A percentile compares a stretch with the other conserved stretches of the same genome.
These are phyloP conservation scores for Xanthoconium separans DNA, from an alignment of 1,284 basidiomycete genomes.

Conservation along the genomic window DNA sequence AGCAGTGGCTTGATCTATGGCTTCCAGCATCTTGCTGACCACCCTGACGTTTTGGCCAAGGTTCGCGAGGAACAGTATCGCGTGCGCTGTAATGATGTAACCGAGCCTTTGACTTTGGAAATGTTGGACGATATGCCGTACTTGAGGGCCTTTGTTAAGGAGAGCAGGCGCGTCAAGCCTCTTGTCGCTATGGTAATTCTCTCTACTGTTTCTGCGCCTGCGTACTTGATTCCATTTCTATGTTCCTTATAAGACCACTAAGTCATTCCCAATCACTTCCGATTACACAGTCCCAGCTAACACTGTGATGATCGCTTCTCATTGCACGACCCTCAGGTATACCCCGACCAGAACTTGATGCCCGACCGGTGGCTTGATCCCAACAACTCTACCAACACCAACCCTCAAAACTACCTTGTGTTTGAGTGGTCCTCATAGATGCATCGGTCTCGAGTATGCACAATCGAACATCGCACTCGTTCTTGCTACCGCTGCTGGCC, in stretches of 20 bases:
- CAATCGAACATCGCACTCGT: conserved; percentile 89
- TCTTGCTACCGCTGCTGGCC: conserved; percentile 63
- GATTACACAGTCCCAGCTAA: conserved; percentile 91
- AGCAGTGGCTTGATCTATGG: conserved; percentile 90
- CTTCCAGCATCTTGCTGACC: conserved; percentile 95
- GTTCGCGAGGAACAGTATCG: conserved; percentile 90
- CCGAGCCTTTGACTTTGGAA: conserved; percentile 85
- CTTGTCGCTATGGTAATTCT: conserved; percentile 87
- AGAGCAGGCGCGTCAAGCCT: conserved; percentile 87
- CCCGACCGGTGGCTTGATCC: conserved; percentile 96
- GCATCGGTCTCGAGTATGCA: conserved; percentile 93
- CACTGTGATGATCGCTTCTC: conserved; percentile 96
- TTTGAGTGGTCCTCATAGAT: conserved; percentile 94
- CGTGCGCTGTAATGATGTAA: conserved; percentile 78
- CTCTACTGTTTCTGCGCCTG: background rate
- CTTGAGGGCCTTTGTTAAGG: conserved; percentile 89
- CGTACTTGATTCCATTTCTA: conserved; percentile 29
- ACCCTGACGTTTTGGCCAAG: conserved; percentile 87
- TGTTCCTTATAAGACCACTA: conserved; percentile 93
- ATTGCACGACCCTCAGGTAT: conserved; percentile 87
- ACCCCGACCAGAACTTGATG: conserved; percentile 79
- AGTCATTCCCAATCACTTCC: conserved; percentile 87
- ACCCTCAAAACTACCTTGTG: conserved; percentile 94
- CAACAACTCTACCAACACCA: conserved; percentile 75
- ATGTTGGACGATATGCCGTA: conserved; percentile 93